phyloP scores from a whole-genome alignment of 257 asterid species.

The Knoxia roxburghii region DNA sequence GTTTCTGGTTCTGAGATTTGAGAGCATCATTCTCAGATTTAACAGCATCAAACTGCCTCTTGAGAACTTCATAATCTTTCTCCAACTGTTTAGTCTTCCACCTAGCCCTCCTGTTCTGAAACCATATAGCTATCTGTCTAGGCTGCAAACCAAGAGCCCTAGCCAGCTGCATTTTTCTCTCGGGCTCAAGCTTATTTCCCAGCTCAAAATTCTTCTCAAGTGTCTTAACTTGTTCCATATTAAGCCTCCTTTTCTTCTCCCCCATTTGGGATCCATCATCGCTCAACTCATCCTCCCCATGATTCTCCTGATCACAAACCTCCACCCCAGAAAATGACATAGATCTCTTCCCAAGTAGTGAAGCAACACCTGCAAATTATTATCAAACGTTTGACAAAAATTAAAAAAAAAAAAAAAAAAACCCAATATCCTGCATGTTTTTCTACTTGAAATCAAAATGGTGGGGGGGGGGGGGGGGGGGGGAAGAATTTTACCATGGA shows the following conservation, averaged over 20 bases:
- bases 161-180: slow-evolving; percentile 59
- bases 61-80: slow-evolving; percentile 51
- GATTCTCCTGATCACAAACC: slow-evolving; percentile 23
- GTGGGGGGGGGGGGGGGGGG: no score
- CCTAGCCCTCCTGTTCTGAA: slow-evolving; percentile 64
- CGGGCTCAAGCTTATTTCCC: slow-evolving; percentile 61
- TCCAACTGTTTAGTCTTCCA: slow-evolving; percentile 66
- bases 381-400: no score
- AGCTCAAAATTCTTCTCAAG: slow-evolving; percentile 58
- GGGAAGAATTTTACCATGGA: slow-evolving; percentile 25
- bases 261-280: slow-evolving; percentile 55
- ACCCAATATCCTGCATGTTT: not conserved
- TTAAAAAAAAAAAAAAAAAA: not conserved
- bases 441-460: not conserved
- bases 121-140: slow-evolving; percentile 63
- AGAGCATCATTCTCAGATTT: slow-evolving; percentile 57
- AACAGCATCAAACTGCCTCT: slow-evolving; percentile 49
- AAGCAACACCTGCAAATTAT: slow-evolving; percentile 34
- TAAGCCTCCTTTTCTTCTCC: slow-evolving; percentile 59
- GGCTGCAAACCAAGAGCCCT: slow-evolving; percentile 61
- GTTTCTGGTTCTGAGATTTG: slow-evolving; percentile 50
- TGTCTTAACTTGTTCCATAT: slow-evolving; percentile 55
- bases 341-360: slow-evolving; percentile 40
- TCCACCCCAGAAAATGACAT: slow-evolving; percentile 42
- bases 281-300: slow-evolving; percentile 47